Percentiles rank a stretch among this genome's conserved stretches.
Evolutionary conservation across 106 monocot genomes (phyloP).

Genomic region (Apostasia ramifera): DNA sequence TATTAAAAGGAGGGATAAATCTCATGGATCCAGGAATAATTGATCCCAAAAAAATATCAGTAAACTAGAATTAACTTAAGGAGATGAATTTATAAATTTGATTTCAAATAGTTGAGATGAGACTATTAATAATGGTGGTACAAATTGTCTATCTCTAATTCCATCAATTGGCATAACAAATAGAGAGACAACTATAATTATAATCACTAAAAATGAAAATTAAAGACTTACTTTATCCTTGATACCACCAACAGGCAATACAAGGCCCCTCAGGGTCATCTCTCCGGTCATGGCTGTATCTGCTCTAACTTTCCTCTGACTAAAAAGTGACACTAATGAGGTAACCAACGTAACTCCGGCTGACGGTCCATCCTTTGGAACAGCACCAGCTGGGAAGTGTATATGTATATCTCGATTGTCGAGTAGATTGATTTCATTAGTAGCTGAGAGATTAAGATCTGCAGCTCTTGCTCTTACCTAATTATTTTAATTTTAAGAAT

Average conservation of each 20-base stretch:
- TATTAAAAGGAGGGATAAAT: too few species aligned
- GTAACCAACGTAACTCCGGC: constrained; percentile 99
- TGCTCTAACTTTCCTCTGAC: constrained; percentile 67
- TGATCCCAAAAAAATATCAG: too few species aligned
- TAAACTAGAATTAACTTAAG: too few species aligned
- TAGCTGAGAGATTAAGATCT: constrained; percentile 58
- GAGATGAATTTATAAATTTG: too few species aligned
- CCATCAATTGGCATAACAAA: too few species aligned
- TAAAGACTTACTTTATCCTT: constrained; percentile 71
- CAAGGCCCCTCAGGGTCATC: constrained; percentile 90
- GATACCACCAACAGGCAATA: constrained; percentile 91
- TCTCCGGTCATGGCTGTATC: constrained; percentile 99
- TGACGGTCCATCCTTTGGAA: constrained; percentile 98
- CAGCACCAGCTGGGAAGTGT: constrained; percentile 98
- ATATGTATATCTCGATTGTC: constrained; percentile 88
- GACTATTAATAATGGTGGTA: too few species aligned
- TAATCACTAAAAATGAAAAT: too few species aligned
- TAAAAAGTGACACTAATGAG: constrained; percentile 86
- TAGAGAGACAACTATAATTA: too few species aligned
- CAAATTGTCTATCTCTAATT: too few species aligned
- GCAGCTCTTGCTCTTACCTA: constrained; percentile 90
- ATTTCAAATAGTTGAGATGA: too few species aligned
- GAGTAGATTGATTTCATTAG: constrained; percentile 48
- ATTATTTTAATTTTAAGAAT: too few species aligned
- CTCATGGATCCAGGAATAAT: too few species aligned